phyloP scores from a whole-genome alignment of 2,329 filamentous ascomycete genomes.

The Microsporum audouinii region DNA sequence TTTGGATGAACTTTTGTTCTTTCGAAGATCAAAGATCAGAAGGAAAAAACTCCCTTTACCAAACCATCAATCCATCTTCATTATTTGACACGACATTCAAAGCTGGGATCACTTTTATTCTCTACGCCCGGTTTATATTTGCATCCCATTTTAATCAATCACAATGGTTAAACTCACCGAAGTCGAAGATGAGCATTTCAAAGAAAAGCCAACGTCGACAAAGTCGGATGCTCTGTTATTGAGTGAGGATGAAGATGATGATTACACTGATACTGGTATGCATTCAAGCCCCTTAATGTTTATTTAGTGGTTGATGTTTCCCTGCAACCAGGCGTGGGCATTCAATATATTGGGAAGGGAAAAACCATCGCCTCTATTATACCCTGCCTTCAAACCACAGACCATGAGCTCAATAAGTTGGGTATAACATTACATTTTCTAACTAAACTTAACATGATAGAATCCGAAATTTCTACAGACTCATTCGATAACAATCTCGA shows the following conservation, averaged over 20 bases:
- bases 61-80: not conserved
- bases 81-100: not conserved
- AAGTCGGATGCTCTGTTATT: constrained; percentile 45
- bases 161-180: constrained; percentile 91
- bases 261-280: constrained; percentile 83
- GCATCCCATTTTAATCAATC: not conserved
- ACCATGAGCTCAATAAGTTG: not conserved
- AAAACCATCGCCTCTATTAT: not conserved
- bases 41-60: not conserved
- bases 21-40: not conserved
- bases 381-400: not conserved
- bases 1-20: not conserved
- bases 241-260: constrained; percentile 50
- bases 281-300: not conserved
- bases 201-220: constrained; percentile 51
- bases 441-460: constrained; percentile 31
- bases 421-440: not conserved
- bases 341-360: not conserved
- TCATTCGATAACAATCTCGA: constrained; percentile 53
- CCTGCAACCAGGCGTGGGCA: not conserved
- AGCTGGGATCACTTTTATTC: not conserved
- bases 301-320: not conserved
- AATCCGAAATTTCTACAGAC: constrained; percentile 75
- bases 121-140: not conserved
- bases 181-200: constrained; percentile 92